Conservation (phyloP, 2,329 filamentous ascomycete species). For the Calonectria hawksworthii region DNA sequence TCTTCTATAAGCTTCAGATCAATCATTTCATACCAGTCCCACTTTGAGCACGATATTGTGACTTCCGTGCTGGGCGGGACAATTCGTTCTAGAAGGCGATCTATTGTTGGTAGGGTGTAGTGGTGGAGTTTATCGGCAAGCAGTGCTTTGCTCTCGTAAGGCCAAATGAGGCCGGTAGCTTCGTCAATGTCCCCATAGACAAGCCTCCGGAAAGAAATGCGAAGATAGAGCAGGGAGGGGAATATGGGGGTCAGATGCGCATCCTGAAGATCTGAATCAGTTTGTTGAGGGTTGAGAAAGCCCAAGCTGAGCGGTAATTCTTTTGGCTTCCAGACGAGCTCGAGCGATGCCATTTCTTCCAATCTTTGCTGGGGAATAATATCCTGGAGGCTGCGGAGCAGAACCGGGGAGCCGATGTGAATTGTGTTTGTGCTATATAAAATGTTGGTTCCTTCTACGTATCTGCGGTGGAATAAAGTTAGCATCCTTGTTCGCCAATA, state of each 20-base stretch:
- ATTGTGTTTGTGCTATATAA: slow-evolving; percentile 48
- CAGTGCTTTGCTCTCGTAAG: slow-evolving; percentile 24
- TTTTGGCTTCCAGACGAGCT: slow-evolving; percentile 34
- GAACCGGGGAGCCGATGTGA: slow-evolving; percentile 36
- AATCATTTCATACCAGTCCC: slow-evolving; percentile 35
- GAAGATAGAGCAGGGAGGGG: slow-evolving; percentile 28
- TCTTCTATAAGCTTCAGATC: slow-evolving; percentile 30
- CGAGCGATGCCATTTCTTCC: slow-evolving; percentile 31
- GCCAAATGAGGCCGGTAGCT: slow-evolving; percentile 29
- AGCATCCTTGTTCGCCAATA: neutral
- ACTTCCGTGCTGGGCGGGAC: slow-evolving; percentile 31
- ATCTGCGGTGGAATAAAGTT: slow-evolving; percentile 28
- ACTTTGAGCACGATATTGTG: slow-evolving; percentile 32
- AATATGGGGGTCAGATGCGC: slow-evolving; percentile 14
- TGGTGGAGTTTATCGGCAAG: slow-evolving; percentile 26
- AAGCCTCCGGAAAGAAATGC: slow-evolving; percentile 29
- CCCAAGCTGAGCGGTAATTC: slow-evolving; percentile 20
- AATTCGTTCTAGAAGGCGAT: slow-evolving; percentile 28
- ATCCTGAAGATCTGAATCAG: neutral
- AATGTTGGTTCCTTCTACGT: slow-evolving; percentile 45
- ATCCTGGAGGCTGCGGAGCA: slow-evolving; percentile 33
- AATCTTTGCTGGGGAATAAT: slow-evolving; percentile 29
- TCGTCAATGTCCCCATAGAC: slow-evolving; percentile 26
- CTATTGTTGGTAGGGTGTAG: slow-evolving; percentile 27
- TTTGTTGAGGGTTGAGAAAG: slow-evolving; percentile 14